A percentile compares a stretch with the other conserved stretches of the same genome.
These are phyloP conservation scores for Albophoma yamanashiensis DNA, from an alignment of 2,329 filamentous ascomycete genomes.

Conservation along the genomic window DNA sequence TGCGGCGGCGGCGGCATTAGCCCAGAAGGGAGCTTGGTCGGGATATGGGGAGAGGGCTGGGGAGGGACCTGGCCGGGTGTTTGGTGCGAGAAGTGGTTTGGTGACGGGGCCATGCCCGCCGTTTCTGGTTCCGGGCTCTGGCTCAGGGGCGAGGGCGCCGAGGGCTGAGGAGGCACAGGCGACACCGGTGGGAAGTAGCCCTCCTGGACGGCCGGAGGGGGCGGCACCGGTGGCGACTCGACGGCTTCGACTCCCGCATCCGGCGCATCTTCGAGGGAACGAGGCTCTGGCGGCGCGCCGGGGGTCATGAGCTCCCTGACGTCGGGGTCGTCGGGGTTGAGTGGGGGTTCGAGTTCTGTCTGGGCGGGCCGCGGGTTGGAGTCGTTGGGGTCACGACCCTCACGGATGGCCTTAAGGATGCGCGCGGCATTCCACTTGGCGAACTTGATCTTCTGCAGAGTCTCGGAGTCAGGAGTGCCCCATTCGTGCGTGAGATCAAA, in stretches of 20 bases:
- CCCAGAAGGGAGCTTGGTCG: constrained; percentile 12
- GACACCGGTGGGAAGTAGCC: constrained; percentile 21
- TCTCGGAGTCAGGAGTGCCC: constrained; percentile 64
- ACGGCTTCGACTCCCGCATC: constrained; percentile 27
- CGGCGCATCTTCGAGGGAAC: constrained; percentile 41
- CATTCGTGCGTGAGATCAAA: constrained; percentile 82
- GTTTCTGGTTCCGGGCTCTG: constrained; percentile 10
- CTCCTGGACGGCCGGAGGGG: constrained; percentile 12
- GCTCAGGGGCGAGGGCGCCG: constrained; percentile 23
- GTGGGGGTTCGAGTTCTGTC: constrained; percentile 25
- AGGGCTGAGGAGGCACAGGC: constrained; percentile 11
- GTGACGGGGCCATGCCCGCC: neutral
- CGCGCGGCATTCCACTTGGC: constrained; percentile 92
- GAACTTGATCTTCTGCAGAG: constrained; percentile 81
- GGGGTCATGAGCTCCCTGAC: constrained; percentile 36
- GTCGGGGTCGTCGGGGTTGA: constrained; percentile 57
- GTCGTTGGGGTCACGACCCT: constrained; percentile 83
- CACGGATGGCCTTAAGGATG: constrained; percentile 83
- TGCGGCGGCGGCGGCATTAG: constrained; percentile 8
- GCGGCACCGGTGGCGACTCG: constrained; percentile 15
- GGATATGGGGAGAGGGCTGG: constrained; percentile 17
- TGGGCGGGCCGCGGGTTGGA: constrained; percentile 63
- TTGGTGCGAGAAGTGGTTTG: neutral
- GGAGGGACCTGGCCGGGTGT: constrained; percentile 10
- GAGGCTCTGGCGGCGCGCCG: constrained; percentile 21